Conservation (phyloP, 192 early-diverging fungal species). For the Backusella circina region DNA sequence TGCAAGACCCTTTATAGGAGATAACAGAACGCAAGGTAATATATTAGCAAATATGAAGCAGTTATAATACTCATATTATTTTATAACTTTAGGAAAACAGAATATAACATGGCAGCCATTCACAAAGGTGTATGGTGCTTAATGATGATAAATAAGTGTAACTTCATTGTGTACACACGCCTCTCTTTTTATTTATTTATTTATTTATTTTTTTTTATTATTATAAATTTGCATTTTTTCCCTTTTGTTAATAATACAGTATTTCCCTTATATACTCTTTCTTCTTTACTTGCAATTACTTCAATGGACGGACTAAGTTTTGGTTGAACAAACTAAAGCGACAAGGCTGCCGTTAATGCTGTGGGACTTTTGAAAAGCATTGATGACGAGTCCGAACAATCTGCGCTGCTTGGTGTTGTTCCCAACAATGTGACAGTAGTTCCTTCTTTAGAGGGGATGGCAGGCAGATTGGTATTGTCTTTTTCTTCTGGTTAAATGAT, state of each 20-base stretch:
- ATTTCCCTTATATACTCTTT: no score
- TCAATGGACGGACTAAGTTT: not conserved
- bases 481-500: no score
- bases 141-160: not conserved
- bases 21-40: not conserved
- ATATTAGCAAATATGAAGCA: not conserved
- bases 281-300: not conserved
- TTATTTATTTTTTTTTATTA: not conserved
- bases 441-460: constrained; percentile 4
- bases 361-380: not conserved
- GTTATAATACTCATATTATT: not conserved
- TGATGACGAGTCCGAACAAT: not conserved
- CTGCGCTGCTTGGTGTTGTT: constrained; percentile 11
- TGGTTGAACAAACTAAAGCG: no score
- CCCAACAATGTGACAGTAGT: no score
- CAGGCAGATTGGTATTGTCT: no score
- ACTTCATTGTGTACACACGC: not conserved
- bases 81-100: not conserved
- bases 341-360: no score
- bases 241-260: no score
- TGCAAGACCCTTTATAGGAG: not conserved
- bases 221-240: no score
- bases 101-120: not conserved
- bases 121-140: not conserved
- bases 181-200: not conserved